These are phyloP conservation scores for Ceratobasidium sp. DNA, from an alignment of 1,284 basidiomycete genomes.

Conservation along the genomic window DNA sequence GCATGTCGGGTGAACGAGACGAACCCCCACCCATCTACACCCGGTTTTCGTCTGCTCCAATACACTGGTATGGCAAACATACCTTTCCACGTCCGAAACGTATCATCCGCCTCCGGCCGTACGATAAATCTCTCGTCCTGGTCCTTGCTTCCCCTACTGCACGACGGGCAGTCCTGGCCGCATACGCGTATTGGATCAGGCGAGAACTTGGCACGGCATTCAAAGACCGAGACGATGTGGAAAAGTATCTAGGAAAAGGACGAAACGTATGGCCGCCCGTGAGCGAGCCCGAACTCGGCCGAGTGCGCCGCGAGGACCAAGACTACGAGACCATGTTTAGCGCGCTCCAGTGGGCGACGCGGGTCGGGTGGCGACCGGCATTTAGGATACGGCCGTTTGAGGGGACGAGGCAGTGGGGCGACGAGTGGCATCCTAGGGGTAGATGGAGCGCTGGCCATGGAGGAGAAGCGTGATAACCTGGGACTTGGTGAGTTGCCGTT, in stretches of 20 bases:
- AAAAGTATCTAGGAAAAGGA: neutral
- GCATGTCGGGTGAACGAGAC: slow-evolving; percentile 24
- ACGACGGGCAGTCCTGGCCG: slow-evolving; percentile 13
- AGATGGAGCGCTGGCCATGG: slow-evolving; percentile 11
- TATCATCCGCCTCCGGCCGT: neutral
- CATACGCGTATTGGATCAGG: slow-evolving; percentile 19
- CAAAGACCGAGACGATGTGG: neutral
- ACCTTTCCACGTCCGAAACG: slow-evolving; percentile 38
- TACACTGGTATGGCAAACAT: neutral
- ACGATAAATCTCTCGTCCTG: slow-evolving; percentile 13
- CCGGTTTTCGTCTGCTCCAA: neutral
- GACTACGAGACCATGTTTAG: neutral
- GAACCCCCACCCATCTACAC: neutral
- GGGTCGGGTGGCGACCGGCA: slow-evolving; percentile 30
- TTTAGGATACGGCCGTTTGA: slow-evolving; percentile 1
- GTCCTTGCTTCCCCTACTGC: slow-evolving; percentile 27
- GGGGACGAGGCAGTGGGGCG: slow-evolving; percentile 10
- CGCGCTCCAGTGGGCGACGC: slow-evolving; percentile 18
- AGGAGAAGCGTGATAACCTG: neutral
- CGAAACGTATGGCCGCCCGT: slow-evolving; percentile 13
- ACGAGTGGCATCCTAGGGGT: slow-evolving; percentile 14
- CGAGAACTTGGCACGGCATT: slow-evolving; percentile 3
- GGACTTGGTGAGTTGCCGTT: neutral
- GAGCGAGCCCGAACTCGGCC: neutral
- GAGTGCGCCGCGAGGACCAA: neutral